Conservation (phyloP, 2,329 filamentous ascomycete species). For the Clarireedia homoeocarpa region DNA sequence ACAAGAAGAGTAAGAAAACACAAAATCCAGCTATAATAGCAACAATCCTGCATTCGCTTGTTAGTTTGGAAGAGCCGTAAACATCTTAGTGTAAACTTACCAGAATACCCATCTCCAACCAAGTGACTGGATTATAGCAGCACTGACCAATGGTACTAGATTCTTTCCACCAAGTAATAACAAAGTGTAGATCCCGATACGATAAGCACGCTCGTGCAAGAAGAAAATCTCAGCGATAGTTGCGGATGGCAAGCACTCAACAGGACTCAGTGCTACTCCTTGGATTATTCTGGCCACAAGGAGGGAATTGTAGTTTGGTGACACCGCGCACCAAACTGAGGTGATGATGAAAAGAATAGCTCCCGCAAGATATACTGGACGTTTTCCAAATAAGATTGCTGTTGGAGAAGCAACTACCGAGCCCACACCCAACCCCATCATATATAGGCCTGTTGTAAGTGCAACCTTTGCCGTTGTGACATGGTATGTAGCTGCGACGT, state of each 20-base stretch:
- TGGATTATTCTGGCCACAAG: constrained; percentile 78
- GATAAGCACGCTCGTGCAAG: constrained; percentile 85
- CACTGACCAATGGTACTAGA: constrained; percentile 77
- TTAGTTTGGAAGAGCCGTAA: constrained; percentile 17
- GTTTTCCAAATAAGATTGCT: constrained; percentile 83
- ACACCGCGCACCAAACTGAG: constrained; percentile 78
- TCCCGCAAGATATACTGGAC: constrained; percentile 78
- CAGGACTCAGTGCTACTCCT: constrained; percentile 79
- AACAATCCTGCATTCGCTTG: constrained; percentile 53
- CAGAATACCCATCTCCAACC: constrained; percentile 91
- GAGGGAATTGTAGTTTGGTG: constrained; percentile 71
- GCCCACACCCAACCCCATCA: constrained; percentile 85
- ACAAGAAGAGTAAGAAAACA: constrained; percentile 69
- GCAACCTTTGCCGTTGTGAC: constrained; percentile 68
- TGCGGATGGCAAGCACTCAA: constrained; percentile 87
- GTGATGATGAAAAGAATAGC: constrained; percentile 70
- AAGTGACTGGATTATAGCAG: constrained; percentile 68
- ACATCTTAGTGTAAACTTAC: constrained; percentile 37
- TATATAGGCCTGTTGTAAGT: constrained; percentile 84
- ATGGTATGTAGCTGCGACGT: constrained; percentile 61
- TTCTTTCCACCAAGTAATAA: constrained; percentile 89
- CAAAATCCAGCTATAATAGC: constrained; percentile 70
- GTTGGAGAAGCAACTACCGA: constrained; percentile 81
- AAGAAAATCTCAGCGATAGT: constrained; percentile 97
- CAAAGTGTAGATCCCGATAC: constrained; percentile 87